Conservation (phyloP, 163 green algal genomes). For the Smithsoniella earleae region DNA sequence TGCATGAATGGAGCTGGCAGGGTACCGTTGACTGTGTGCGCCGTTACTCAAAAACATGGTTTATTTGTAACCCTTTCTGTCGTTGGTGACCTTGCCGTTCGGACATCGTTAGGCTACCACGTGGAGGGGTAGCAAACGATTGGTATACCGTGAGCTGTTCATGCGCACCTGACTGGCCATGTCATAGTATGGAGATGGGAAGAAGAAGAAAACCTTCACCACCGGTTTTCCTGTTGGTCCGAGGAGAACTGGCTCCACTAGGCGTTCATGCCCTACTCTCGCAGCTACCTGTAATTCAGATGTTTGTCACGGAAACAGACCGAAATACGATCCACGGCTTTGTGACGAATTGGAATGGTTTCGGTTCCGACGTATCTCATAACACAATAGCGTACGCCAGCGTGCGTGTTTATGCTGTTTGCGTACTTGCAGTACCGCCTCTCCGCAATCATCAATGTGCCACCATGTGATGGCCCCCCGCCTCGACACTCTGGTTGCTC, state of each 20-base stretch:
- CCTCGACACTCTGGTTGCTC: conserved; percentile 3
- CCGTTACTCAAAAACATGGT: background rate
- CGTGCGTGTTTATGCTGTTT: too few species aligned
- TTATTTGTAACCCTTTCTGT: background rate
- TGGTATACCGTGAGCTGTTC: background rate
- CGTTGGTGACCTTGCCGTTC: too few species aligned
- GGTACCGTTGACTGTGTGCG: background rate
- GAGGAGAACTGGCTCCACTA: conserved; percentile 1
- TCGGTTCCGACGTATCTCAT: too few species aligned
- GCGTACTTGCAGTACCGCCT: conserved; percentile 6
- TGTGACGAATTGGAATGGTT: too few species aligned
- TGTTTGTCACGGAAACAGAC: too few species aligned
- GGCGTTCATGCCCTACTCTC: background rate
- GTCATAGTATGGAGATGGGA: conserved; percentile 5
- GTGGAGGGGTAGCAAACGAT: background rate
- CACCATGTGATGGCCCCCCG: conserved; percentile 13
- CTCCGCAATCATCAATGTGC: conserved; percentile 27
- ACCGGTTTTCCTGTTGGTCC: background rate
- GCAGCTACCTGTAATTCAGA: conserved; percentile 14
- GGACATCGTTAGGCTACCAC: too few species aligned
- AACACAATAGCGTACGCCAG: too few species aligned
- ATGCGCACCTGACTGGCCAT: conserved; percentile 9
- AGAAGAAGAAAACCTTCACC: conserved; percentile 27
- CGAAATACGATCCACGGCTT: too few species aligned
- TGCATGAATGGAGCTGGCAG: background rate